Evolutionary conservation across 1,139 yeast species (phyloP).

Genomic region (Neolecta irregularis): DNA sequence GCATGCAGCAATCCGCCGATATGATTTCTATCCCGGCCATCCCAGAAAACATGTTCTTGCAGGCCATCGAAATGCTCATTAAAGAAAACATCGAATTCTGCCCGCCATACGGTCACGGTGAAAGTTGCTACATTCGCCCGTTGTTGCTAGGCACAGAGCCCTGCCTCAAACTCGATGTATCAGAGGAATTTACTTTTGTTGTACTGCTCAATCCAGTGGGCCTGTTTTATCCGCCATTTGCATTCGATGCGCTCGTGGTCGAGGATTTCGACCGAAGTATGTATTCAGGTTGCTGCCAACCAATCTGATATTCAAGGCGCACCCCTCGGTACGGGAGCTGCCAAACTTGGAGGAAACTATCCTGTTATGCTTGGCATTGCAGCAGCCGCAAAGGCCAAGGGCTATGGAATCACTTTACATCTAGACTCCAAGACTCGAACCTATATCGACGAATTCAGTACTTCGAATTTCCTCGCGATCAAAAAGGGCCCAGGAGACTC

Average conservation of each 20-base stretch:
- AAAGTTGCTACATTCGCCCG: constrained; percentile 10
- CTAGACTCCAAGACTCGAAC: constrained; percentile 11
- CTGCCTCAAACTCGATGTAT: constrained; percentile 6
- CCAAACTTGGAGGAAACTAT: constrained; percentile 11
- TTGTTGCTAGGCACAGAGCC: constrained; percentile 9
- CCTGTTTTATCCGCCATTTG: constrained; percentile 7
- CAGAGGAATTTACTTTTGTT: constrained; percentile 9
- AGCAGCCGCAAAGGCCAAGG: constrained; percentile 7
- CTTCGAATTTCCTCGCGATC: constrained; percentile 10
- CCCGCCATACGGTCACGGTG: constrained; percentile 11
- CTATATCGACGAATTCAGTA: constrained; percentile 10
- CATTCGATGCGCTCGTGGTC: constrained; percentile 10
- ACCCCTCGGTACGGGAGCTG: constrained; percentile 10
- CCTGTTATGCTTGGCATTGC: constrained; percentile 11
- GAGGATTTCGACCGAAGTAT: constrained; percentile 12
- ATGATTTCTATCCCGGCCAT: constrained; percentile 7
- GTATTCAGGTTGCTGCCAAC: too few relatives aligned
- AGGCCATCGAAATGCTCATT: constrained; percentile 8
- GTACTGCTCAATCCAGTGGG: constrained; percentile 10
- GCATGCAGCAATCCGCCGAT: constrained; percentile 11
- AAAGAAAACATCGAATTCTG: constrained; percentile 8
- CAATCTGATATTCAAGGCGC: too few relatives aligned
- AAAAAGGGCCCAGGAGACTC: constrained; percentile 6
- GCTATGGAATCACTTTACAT: constrained; percentile 10
- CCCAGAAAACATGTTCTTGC: constrained; percentile 9